Conservation (phyloP, 1,284 basidiomycete genomes). For the Trametes pubescens region DNA sequence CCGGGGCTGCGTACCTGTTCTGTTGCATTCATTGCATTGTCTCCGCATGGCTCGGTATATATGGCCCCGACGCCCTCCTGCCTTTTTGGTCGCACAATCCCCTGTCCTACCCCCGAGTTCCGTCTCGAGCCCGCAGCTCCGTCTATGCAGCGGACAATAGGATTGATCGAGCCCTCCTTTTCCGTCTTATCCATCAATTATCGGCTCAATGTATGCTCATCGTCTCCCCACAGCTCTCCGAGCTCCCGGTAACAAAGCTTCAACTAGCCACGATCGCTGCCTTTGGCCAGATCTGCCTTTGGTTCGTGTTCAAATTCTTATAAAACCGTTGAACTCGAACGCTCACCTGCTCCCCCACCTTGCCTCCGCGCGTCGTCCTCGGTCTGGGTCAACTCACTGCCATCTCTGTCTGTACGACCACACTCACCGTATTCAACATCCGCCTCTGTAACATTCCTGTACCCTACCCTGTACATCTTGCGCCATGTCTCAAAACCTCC, state of each 20-base stretch:
- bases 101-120: slow-evolving; percentile 1
- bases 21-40: slow-evolving; percentile 5
- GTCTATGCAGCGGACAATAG: slow-evolving; percentile 30
- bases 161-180: slow-evolving; percentile 25
- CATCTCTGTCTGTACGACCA: slow-evolving; percentile 1
- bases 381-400: slow-evolving; percentile 17
- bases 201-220: slow-evolving; percentile 21
- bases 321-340: slow-evolving; percentile 14
- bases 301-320: slow-evolving; percentile 32
- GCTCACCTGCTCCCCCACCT: slow-evolving; percentile 20
- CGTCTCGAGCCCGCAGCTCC: slow-evolving; percentile 21
- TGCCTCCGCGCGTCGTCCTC: slow-evolving; percentile 25
- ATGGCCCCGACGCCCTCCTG: slow-evolving; percentile 6
- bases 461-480: slow-evolving; percentile 23
- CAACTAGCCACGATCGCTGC: slow-evolving; percentile 24
- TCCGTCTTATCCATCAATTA: slow-evolving; percentile 26
- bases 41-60: slow-evolving; percentile 6
- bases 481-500: slow-evolving; percentile 27
- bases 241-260: slow-evolving; percentile 28
- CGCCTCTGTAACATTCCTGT: slow-evolving; percentile 30
- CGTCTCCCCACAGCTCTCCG: slow-evolving; percentile 26
- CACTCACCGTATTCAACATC: slow-evolving; percentile 1
- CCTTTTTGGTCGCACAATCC: slow-evolving; percentile 31
- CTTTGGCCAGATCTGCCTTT: slow-evolving; percentile 31
- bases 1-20: background rate